Conservation (phyloP, 2,329 filamentous ascomycete species). For the Pseudopyrenochaeta lycopersici region DNA sequence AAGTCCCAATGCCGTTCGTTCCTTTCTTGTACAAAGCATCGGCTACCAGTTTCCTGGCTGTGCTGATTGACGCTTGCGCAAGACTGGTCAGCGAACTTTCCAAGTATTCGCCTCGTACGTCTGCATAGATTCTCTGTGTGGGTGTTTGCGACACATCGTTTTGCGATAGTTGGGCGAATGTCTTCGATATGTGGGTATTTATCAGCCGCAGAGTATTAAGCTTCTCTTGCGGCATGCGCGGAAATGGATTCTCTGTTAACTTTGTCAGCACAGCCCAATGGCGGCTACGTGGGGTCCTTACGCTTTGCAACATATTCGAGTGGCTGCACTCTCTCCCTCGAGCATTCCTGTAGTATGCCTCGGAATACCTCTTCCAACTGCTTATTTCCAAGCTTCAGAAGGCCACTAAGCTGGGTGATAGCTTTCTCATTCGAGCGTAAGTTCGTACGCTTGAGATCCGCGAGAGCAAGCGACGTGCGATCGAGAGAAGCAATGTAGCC, state of each 20-base stretch:
- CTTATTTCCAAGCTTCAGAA: slow-evolving; percentile 80
- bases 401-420: slow-evolving; percentile 77
- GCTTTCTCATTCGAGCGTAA: slow-evolving; percentile 91
- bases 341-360: slow-evolving; percentile 79
- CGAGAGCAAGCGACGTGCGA: slow-evolving; percentile 83
- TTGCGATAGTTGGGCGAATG: slow-evolving; percentile 60
- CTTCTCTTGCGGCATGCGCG: slow-evolving; percentile 78
- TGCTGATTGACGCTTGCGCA: slow-evolving; percentile 82
- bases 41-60: slow-evolving; percentile 74
- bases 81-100: slow-evolving; percentile 82
- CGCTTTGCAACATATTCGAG: slow-evolving; percentile 93
- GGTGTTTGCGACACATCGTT: slow-evolving; percentile 66
- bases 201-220: slow-evolving; percentile 80
- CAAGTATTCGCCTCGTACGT: slow-evolving; percentile 88
- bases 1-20: slow-evolving; percentile 90
- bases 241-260: slow-evolving; percentile 73
- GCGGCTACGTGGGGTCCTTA: slow-evolving; percentile 44
- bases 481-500: slow-evolving; percentile 91
- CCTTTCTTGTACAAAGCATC: slow-evolving; percentile 88
- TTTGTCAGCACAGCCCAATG: slow-evolving; percentile 15
- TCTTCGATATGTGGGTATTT: slow-evolving; percentile 76
- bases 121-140: slow-evolving; percentile 83
- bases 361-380: slow-evolving; percentile 88
- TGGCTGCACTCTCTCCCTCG: slow-evolving; percentile 79
- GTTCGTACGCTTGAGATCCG: slow-evolving; percentile 88